Percentiles rank a stretch among this genome's conserved stretches.
Conservation (phyloP, 139 green algal species). For the Volvox africanus region DNA sequence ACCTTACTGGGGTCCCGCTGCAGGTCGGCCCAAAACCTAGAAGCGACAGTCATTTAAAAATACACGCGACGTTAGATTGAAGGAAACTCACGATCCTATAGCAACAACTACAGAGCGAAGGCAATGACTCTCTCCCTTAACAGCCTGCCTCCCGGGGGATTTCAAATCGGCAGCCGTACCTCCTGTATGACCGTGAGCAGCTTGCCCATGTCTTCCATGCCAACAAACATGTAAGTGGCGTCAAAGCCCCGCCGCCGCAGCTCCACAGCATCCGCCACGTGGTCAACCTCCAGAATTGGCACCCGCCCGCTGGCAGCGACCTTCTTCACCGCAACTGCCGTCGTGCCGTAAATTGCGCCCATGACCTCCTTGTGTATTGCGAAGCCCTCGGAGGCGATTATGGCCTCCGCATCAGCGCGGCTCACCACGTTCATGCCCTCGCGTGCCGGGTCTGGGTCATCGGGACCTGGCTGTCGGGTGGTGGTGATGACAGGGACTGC, state of each 20-base stretch:
- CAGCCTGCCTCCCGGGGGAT: too few relatives aligned
- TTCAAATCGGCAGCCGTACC: neutral
- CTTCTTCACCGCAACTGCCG: slow-evolving; percentile 54
- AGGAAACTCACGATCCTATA: too few relatives aligned
- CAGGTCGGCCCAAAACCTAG: too few relatives aligned
- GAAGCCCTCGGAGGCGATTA: slow-evolving; percentile 53
- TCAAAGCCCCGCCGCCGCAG: slow-evolving; percentile 66
- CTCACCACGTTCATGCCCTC: slow-evolving; percentile 61
- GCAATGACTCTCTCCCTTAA: too few relatives aligned
- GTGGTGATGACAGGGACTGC: slow-evolving; percentile 62
- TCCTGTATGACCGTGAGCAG: slow-evolving; percentile 40
- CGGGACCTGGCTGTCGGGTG: slow-evolving; percentile 20
- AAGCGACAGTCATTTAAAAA: too few relatives aligned
- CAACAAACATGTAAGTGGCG: slow-evolving; percentile 62
- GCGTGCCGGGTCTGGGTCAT: slow-evolving; percentile 10
- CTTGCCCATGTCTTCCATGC: slow-evolving; percentile 47
- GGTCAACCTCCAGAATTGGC: slow-evolving; percentile 75
- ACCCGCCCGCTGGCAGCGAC: slow-evolving; percentile 65
- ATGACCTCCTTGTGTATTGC: slow-evolving; percentile 50
- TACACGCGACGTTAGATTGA: too few relatives aligned
- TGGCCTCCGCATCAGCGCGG: slow-evolving; percentile 49
- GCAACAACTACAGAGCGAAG: too few relatives aligned
- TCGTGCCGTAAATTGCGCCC: slow-evolving; percentile 75
- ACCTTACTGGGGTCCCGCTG: too few relatives aligned
- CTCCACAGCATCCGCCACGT: slow-evolving; percentile 59